phyloP scores from a whole-genome alignment of 2,329 filamentous ascomycete species.

The Seiridium cupressi region DNA sequence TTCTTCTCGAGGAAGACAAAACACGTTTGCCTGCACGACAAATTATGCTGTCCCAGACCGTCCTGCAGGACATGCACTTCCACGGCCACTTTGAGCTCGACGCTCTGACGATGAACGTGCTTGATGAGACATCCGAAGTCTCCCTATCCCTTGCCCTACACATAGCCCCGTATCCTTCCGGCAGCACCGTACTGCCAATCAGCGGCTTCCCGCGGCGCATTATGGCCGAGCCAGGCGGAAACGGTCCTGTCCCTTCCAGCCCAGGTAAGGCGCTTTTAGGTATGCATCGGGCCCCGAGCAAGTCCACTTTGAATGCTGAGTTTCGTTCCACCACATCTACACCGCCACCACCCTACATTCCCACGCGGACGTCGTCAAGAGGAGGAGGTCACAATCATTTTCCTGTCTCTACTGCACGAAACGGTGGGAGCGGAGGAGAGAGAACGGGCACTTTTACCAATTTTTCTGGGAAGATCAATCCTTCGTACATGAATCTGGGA shows the following conservation, averaged over 20 bases:
- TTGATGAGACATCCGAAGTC: slow-evolving; percentile 20
- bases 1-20: slow-evolving; percentile 23
- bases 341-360: background rate
- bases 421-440: background rate
- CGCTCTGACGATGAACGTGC: slow-evolving; percentile 19
- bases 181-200: slow-evolving; percentile 23
- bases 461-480: background rate
- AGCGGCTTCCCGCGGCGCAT: slow-evolving; percentile 28
- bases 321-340: background rate
- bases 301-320: background rate
- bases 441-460: background rate
- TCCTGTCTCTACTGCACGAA: background rate
- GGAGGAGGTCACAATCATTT: background rate
- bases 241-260: slow-evolving; percentile 8
- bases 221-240: slow-evolving; percentile 20
- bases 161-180: slow-evolving; percentile 19
- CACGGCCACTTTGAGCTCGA: slow-evolving; percentile 27
- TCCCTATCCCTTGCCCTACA: slow-evolving; percentile 26
- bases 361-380: background rate
- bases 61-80: slow-evolving; percentile 27
- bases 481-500: background rate
- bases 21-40: slow-evolving; percentile 19
- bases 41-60: slow-evolving; percentile 21
- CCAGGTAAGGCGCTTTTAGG: slow-evolving; percentile 6
- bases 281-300: background rate